Evolutionary conservation across 2,329 filamentous ascomycete genomes (phyloP).

Genomic region (Fusarium sp.): DNA sequence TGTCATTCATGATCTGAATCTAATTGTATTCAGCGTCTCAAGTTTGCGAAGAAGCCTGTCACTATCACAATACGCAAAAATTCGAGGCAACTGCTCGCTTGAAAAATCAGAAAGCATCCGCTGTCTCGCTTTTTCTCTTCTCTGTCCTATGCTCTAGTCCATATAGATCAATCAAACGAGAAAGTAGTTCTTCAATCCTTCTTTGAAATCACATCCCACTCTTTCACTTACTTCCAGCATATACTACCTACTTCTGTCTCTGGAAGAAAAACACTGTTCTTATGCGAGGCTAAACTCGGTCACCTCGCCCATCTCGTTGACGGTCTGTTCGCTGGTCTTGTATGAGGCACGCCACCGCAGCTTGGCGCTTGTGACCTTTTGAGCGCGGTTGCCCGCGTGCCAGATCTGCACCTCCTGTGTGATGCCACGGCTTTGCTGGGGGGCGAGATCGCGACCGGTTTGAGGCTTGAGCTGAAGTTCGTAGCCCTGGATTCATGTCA

Average conservation of each 20-base stretch:
- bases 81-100: constrained; percentile 18
- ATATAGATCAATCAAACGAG: constrained; percentile 2
- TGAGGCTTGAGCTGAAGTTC: constrained; percentile 87
- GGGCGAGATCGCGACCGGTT: constrained; percentile 79
- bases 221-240: constrained; percentile 3
- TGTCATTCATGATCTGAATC: not conserved
- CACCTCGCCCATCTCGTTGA: constrained; percentile 88
- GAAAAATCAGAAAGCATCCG: constrained; percentile 30
- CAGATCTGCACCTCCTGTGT: constrained; percentile 82
- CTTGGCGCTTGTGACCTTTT: constrained; percentile 84
- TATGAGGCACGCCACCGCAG: constrained; percentile 91
- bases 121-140: constrained; percentile 36
- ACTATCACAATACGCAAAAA: not conserved
- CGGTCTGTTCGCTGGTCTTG: constrained; percentile 72
- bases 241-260: not conserved
- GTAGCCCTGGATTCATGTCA: constrained; percentile 70
- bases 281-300: constrained; percentile 80
- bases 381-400: constrained; percentile 74
- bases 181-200: not conserved
- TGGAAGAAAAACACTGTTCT: not conserved
- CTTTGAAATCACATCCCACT: not conserved
- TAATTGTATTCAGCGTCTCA: not conserved
- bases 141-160: constrained; percentile 15
- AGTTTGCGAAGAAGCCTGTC: not conserved
- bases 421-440: constrained; percentile 79